Evolutionary conservation across 495 filamentous ascomycete genomes (phyloP).

Genomic region (Penicillium cinerascens): DNA sequence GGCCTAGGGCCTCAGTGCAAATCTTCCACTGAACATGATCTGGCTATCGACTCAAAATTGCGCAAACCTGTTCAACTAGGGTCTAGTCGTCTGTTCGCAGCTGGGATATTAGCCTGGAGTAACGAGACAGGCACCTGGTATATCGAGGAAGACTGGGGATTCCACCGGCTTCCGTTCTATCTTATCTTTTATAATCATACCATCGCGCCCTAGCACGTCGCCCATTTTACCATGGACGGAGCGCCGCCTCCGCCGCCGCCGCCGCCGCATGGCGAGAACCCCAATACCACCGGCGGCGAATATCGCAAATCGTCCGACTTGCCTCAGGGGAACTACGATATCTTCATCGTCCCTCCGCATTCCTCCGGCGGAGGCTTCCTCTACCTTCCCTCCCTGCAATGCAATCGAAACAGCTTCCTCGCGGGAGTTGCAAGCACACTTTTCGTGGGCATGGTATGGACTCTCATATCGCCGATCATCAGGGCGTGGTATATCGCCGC

Average conservation of each 20-base stretch:
- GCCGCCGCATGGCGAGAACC: conserved; percentile 67
- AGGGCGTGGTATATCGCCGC: conserved; percentile 64
- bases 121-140: neutral
- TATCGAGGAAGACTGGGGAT: neutral
- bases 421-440: conserved; percentile 77
- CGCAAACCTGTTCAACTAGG: conserved; percentile 19
- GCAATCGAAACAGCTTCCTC: conserved; percentile 85
- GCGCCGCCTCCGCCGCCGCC: conserved; percentile 62
- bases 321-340: conserved; percentile 85
- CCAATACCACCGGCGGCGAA: conserved; percentile 50
- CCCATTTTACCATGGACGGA: conserved; percentile 31
- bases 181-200: neutral
- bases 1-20: conserved; percentile 39
- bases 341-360: conserved; percentile 95
- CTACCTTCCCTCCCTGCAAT: conserved; percentile 84
- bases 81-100: neutral
- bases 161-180: neutral
- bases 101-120: neutral
- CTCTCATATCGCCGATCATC: conserved; percentile 64
- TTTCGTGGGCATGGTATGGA: conserved; percentile 60
- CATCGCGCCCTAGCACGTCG: neutral
- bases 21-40: conserved; percentile 38
- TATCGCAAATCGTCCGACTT: conserved; percentile 56
- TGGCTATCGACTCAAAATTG: conserved; percentile 19
- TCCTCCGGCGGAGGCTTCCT: conserved; percentile 87